These are phyloP conservation scores for Talaromyces sp. DNA, from an alignment of 2,329 filamentous ascomycete genomes.

Conservation along the genomic window DNA sequence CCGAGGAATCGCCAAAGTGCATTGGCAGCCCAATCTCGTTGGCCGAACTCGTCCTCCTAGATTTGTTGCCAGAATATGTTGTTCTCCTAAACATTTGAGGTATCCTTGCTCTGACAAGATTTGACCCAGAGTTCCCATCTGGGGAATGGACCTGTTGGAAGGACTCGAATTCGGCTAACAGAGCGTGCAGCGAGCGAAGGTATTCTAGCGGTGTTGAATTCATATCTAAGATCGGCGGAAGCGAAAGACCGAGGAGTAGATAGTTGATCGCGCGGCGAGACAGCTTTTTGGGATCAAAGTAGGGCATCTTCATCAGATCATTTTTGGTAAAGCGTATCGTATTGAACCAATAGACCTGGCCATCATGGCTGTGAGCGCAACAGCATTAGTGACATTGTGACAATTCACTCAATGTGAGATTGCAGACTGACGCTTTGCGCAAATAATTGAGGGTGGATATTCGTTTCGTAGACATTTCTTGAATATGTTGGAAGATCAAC, in stretches of 20 bases:
- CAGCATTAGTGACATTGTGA: constrained; percentile 1
- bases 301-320: constrained; percentile 75
- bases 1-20: constrained; percentile 41
- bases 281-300: constrained; percentile 77
- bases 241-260: constrained; percentile 82
- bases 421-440: constrained; percentile 69
- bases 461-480: constrained; percentile 82
- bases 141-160: constrained; percentile 84
- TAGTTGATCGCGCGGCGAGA: constrained; percentile 89
- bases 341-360: constrained; percentile 96
- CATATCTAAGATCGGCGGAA: constrained; percentile 84
- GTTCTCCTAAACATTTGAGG: constrained; percentile 76
- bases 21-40: constrained; percentile 55
- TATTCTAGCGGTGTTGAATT: constrained; percentile 76
- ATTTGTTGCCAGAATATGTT: constrained; percentile 51
- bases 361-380: constrained; percentile 64
- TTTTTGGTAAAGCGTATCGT: constrained; percentile 83
- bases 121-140: constrained; percentile 62
- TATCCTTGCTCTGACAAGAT: constrained; percentile 70
- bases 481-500: constrained; percentile 61
- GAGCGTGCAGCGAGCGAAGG: constrained; percentile 74
- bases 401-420: not conserved
- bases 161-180: constrained; percentile 86
- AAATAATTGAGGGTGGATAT: constrained; percentile 93
- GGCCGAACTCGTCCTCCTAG: constrained; percentile 52